A percentile compares a stretch with the other conserved stretches of the same genome.
phyloP scores from a whole-genome alignment of 768 basidiomycete genomes.

The Xanthoconium stramineum region DNA sequence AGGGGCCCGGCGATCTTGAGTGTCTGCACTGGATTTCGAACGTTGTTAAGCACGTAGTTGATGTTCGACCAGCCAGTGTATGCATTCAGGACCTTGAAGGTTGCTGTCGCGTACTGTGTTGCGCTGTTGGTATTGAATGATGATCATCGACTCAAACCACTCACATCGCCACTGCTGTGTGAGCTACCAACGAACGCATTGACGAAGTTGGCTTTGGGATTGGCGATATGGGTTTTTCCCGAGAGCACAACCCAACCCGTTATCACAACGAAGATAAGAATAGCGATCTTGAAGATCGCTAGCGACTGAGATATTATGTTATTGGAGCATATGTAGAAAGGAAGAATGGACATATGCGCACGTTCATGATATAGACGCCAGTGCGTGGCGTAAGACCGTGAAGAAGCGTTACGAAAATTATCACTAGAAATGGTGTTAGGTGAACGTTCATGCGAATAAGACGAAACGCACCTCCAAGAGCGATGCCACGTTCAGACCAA shows the following conservation, averaged over 20 bases:
- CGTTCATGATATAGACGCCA: slow-evolving; percentile 57
- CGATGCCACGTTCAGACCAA: slow-evolving; percentile 61
- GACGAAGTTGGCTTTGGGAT: slow-evolving; percentile 57
- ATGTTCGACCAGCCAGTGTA: slow-evolving; percentile 56
- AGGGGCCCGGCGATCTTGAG: slow-evolving; percentile 62
- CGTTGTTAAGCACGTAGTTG: slow-evolving; percentile 58
- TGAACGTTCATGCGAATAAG: background rate
- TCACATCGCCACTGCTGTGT: slow-evolving; percentile 47
- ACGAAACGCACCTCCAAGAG: slow-evolving; percentile 44
- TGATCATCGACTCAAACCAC: background rate
- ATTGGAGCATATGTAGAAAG: slow-evolving; percentile 8
- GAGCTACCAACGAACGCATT: slow-evolving; percentile 57
- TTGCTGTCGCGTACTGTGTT: slow-evolving; percentile 55
- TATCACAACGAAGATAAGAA: slow-evolving; percentile 53
- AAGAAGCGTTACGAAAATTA: slow-evolving; percentile 46
- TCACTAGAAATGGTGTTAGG: slow-evolving; percentile 33
- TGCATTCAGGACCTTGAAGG: slow-evolving; percentile 56
- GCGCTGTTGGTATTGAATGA: background rate
- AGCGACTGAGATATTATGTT: slow-evolving; percentile 29
- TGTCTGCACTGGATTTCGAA: slow-evolving; percentile 56
- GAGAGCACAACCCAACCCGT: slow-evolving; percentile 61
- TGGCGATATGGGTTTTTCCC: slow-evolving; percentile 51
- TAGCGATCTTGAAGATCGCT: slow-evolving; percentile 51
- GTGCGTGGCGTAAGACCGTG: slow-evolving; percentile 50
- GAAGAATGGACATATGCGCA: slow-evolving; percentile 18